phyloP scores from a whole-genome alignment of 441 rosid genomes.

The Erysimum pusillum region DNA sequence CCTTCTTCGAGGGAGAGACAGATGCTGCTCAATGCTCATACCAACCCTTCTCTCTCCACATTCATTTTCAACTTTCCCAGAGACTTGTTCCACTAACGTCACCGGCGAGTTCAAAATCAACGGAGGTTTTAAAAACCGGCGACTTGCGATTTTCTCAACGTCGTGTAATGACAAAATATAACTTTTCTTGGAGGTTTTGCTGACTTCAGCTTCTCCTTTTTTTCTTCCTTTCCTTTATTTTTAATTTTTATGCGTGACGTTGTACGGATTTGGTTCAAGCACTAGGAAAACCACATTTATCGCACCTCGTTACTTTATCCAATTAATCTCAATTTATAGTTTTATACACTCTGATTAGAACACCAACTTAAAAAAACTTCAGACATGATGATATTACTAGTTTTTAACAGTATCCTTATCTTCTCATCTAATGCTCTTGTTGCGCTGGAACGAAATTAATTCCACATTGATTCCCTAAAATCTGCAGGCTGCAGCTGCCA shows the following conservation, averaged over 20 bases:
- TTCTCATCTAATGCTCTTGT: conserved; percentile 21
- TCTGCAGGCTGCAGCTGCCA: conserved; percentile 31
- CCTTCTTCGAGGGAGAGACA: conserved; percentile 15
- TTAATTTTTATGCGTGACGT: background rate
- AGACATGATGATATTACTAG: background rate
- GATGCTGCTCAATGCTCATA: conserved; percentile 1
- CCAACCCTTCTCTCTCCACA: conserved; percentile 11
- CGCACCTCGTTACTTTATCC: background rate
- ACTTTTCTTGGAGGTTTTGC: conserved; percentile 27
- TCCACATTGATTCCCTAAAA: conserved; percentile 14
- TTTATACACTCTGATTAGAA: conserved; percentile 10
- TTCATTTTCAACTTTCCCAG: background rate
- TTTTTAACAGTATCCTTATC: conserved; percentile 1
- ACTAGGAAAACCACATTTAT: background rate
- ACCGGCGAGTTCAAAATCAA: conserved; percentile 9
- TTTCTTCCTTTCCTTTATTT: background rate
- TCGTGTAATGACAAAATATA: conserved; percentile 39
- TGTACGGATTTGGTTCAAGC: background rate
- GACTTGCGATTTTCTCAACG: background rate
- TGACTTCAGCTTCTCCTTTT: conserved; percentile 27
- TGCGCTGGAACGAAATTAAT: conserved; percentile 13
- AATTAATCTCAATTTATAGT: background rate
- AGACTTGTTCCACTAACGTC: background rate
- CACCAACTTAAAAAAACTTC: conserved; percentile 6
- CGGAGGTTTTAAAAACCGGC: background rate